These are phyloP conservation scores for Pyricularia grisea DNA, from an alignment of 2,329 filamentous ascomycete species.

Conservation along the genomic window DNA sequence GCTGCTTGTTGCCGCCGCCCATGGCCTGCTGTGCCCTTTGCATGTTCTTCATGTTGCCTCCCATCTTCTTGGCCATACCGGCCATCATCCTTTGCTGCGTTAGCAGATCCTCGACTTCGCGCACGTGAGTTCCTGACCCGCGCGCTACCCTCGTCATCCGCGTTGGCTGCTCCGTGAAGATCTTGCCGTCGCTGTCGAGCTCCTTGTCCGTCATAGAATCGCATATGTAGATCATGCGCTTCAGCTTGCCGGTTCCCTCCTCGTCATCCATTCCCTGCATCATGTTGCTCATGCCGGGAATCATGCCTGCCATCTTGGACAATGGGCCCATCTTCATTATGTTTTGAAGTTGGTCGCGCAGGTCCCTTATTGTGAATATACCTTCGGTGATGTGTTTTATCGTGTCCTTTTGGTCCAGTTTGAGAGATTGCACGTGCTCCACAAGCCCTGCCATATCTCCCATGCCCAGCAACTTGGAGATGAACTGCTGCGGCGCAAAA, in stretches of 20 bases:
- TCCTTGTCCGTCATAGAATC: conserved; percentile 97
- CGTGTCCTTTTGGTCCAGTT: conserved; percentile 94
- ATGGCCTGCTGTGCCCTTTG: conserved; percentile 85
- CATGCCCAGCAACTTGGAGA: conserved; percentile 92
- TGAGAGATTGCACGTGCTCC: conserved; percentile 92
- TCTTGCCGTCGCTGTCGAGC: conserved; percentile 88
- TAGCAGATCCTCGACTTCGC: conserved; percentile 91
- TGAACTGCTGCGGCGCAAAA: conserved; percentile 87
- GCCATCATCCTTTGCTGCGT: conserved; percentile 99
- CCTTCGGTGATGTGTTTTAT: conserved; percentile 98
- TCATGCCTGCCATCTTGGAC: conserved; percentile 98
- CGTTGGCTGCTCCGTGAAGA: conserved; percentile 85
- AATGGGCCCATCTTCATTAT: conserved; percentile 99
- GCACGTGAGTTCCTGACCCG: conserved; percentile 82
- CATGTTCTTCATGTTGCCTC: conserved; percentile 96
- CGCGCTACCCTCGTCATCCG: conserved; percentile 87
- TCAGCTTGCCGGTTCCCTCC: conserved; percentile 85
- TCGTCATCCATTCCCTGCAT: conserved; percentile 97
- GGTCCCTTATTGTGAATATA: conserved; percentile 88
- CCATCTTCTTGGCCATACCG: conserved; percentile 98
- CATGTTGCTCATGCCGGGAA: conserved; percentile 85
- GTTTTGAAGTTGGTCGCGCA: conserved; percentile 90
- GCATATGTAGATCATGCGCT: conserved; percentile 98
- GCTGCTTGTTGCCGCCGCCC: conserved; percentile 81
- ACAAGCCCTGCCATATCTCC: conserved; percentile 92